phyloP scores from a whole-genome alignment of 805 yeast species.

The Myxozyma monticola region DNA sequence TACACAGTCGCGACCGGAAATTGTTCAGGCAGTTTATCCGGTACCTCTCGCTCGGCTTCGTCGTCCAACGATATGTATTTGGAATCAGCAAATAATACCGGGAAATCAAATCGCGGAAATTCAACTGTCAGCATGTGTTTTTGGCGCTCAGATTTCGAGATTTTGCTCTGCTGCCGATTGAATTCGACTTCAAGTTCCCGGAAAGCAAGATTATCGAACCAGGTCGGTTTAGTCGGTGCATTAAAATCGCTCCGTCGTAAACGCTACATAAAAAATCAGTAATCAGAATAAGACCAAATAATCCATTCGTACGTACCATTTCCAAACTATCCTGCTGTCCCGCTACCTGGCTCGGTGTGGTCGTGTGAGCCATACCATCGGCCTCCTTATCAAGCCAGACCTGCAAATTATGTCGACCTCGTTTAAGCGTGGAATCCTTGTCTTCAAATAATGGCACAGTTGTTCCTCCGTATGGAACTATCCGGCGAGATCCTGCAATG shows the following conservation, averaged over 20 bases:
- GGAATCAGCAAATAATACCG: conserved; percentile 66
- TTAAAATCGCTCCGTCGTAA: conserved; percentile 64
- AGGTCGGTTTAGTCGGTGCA: conserved; percentile 57
- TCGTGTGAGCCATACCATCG: conserved; percentile 35
- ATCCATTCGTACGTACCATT: conserved; percentile 17
- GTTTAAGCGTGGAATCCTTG: conserved; percentile 58
- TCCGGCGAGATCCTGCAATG: conserved; percentile 53
- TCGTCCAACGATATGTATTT: conserved; percentile 40
- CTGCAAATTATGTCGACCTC: conserved; percentile 65
- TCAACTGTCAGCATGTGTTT: conserved; percentile 52
- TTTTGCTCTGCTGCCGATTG: conserved; percentile 21
- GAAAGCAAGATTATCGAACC: conserved; percentile 73
- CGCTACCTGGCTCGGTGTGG: conserved; percentile 33
- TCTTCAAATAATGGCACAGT: conserved; percentile 59
- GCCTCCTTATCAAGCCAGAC: conserved; percentile 45
- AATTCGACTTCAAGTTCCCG: conserved; percentile 51
- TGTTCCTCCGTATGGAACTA: conserved; percentile 59
- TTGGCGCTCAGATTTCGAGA: conserved; percentile 9
- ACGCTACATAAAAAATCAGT: neutral
- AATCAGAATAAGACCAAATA: neutral
- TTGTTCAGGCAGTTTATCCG: conserved; percentile 11
- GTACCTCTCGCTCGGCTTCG: neutral
- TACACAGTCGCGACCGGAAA: conserved; percentile 44
- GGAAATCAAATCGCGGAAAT: conserved; percentile 65
- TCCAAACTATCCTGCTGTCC: conserved; percentile 53